These are phyloP conservation scores for Chaetomium olivaceum DNA, from an alignment of 2,329 filamentous ascomycete genomes.

Conservation along the genomic window DNA sequence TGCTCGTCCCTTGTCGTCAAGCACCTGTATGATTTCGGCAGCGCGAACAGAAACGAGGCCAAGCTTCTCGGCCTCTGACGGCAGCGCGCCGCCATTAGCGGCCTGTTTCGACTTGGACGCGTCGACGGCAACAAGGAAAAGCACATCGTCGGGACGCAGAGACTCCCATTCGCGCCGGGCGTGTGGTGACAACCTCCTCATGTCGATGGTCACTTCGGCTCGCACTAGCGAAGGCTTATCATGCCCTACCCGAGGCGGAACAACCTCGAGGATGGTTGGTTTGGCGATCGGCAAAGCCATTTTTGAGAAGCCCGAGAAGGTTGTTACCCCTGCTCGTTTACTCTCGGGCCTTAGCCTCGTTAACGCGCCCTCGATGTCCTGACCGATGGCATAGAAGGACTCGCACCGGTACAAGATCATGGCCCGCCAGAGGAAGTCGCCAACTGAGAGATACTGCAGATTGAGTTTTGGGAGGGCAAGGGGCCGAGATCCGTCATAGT, in stretches of 20 bases:
- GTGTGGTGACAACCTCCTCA: constrained; percentile 73
- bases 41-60: constrained; percentile 73
- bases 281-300: constrained; percentile 89
- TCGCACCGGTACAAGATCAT: constrained; percentile 87
- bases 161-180: constrained; percentile 87
- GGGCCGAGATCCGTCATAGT: constrained; percentile 82
- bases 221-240: constrained; percentile 80
- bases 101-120: constrained; percentile 54
- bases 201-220: constrained; percentile 82
- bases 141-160: constrained; percentile 80
- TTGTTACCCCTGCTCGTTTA: constrained; percentile 63
- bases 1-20: constrained; percentile 79
- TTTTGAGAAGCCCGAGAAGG: constrained; percentile 81
- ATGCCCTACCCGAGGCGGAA: constrained; percentile 79
- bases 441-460: constrained; percentile 89
- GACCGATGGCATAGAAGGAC: constrained; percentile 89
- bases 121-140: constrained; percentile 81
- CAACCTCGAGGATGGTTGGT: constrained; percentile 82
- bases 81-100: constrained; percentile 52
- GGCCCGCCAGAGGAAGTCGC: constrained; percentile 95
- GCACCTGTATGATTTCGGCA: constrained; percentile 81
- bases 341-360: constrained; percentile 74
- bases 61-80: constrained; percentile 59
- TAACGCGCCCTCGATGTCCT: constrained; percentile 81
- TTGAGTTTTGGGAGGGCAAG: constrained; percentile 93